Evolutionary conservation across 1,284 basidiomycete species (phyloP).

Genomic region (Uromyces viciae-fabae): DNA sequence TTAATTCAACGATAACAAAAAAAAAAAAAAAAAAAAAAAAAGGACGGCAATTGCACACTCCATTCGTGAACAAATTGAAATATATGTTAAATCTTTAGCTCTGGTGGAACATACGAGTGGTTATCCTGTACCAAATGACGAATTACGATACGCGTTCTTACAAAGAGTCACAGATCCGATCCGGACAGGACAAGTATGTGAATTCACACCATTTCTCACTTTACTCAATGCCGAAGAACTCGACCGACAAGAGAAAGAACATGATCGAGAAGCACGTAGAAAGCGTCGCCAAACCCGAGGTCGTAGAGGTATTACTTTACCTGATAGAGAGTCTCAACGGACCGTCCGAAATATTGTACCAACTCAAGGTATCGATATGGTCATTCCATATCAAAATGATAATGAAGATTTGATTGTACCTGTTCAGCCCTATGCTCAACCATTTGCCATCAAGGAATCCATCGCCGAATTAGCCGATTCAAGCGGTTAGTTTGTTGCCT

Average conservation of each 20-base stretch:
- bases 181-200: slow-evolving; percentile 58
- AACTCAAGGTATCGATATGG: slow-evolving; percentile 60
- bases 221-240: slow-evolving; percentile 84
- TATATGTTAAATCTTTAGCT: slow-evolving; percentile 86
- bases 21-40: no score
- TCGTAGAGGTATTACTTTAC: slow-evolving; percentile 78
- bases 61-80: slow-evolving; percentile 90
- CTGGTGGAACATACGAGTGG: slow-evolving; percentile 84
- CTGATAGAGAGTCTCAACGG: slow-evolving; percentile 86
- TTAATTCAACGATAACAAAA: no score
- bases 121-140: slow-evolving; percentile 76
- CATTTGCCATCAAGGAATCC: slow-evolving; percentile 61
- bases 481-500: slow-evolving; percentile 70
- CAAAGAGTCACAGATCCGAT: slow-evolving; percentile 67
- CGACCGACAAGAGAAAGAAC: slow-evolving; percentile 75
- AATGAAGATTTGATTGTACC: slow-evolving; percentile 48
- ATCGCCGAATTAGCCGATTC: slow-evolving; percentile 76
- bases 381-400: slow-evolving; percentile 54
- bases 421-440: slow-evolving; percentile 64
- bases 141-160: slow-evolving; percentile 82
- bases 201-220: slow-evolving; percentile 80
- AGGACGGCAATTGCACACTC: slow-evolving; percentile 92
- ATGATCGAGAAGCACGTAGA: slow-evolving; percentile 83
- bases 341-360: slow-evolving; percentile 70
- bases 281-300: slow-evolving; percentile 81